Percentiles rank a stretch among this genome's conserved stretches.
Evolutionary conservation across 495 filamentous ascomycete genomes (phyloP).

Genomic region (Trichoderma erinaceum): DNA sequence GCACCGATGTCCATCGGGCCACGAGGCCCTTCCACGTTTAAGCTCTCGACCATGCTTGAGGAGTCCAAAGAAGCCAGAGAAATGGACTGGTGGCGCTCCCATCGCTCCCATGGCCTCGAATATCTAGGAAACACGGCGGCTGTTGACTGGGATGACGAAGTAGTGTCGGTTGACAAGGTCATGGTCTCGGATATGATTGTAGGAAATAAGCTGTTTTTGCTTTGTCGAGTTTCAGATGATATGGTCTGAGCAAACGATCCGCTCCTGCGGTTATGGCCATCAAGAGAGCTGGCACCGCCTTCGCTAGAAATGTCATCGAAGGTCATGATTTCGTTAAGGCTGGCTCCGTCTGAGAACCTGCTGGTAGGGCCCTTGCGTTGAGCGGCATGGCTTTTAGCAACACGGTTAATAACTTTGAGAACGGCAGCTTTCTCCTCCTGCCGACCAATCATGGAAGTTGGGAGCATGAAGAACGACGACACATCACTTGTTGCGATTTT

Average conservation of each 20-base stretch:
- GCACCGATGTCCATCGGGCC: conserved; percentile 28
- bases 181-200: conserved; percentile 28
- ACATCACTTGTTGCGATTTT: conserved; percentile 69
- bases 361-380: conserved; percentile 38
- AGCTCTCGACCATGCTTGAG: conserved; percentile 27
- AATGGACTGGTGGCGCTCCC: conserved; percentile 27
- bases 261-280: conserved; percentile 34
- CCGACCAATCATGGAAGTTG: conserved; percentile 71
- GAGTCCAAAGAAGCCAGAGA: conserved; percentile 27
- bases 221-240: conserved; percentile 38
- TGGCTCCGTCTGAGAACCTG: conserved; percentile 49
- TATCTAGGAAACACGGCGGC: conserved; percentile 23
- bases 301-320: conserved; percentile 50
- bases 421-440: conserved; percentile 62
- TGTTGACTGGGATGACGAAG: conserved; percentile 31
- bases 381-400: conserved; percentile 52
- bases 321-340: conserved; percentile 48
- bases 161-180: conserved; percentile 32
- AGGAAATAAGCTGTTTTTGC: conserved; percentile 33
- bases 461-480: conserved; percentile 80
- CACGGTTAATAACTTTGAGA: conserved; percentile 64
- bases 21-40: conserved; percentile 26
- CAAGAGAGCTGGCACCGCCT: conserved; percentile 39
- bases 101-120: conserved; percentile 30
- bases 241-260: conserved; percentile 43